These are phyloP conservation scores for Trifolium dubium DNA, from an alignment of 306 rosid genomes.

Conservation along the genomic window DNA sequence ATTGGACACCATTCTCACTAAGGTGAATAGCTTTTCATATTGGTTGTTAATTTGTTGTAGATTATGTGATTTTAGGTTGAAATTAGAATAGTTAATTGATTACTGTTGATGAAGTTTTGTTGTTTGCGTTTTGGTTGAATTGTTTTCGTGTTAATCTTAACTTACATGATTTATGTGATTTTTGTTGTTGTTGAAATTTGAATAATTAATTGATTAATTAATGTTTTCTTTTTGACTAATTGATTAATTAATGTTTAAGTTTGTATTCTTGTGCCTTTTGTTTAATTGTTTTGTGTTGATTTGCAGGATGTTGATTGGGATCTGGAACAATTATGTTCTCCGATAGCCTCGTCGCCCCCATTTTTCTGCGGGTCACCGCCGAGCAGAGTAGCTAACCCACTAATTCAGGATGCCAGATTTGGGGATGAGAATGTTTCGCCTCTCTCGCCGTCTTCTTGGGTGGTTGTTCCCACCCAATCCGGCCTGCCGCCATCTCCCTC, in stretches of 20 bases:
- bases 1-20: conserved; percentile 70
- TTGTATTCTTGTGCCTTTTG: background rate
- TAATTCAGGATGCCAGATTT: conserved; percentile 88
- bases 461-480: conserved; percentile 39
- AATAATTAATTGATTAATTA: too few species aligned
- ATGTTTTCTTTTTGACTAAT: too few species aligned
- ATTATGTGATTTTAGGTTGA: background rate
- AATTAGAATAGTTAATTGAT: background rate
- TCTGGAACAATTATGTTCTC: conserved; percentile 59
- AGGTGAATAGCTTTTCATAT: conserved; percentile 44
- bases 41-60: background rate
- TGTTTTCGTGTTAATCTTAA: too few species aligned
- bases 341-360: conserved; percentile 80
- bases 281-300: conserved; percentile 1
- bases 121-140: too few species aligned
- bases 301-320: conserved; percentile 76
- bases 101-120: too few species aligned
- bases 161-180: too few species aligned
- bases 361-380: conserved; percentile 97
- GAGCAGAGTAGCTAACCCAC: conserved; percentile 94
- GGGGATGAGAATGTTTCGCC: conserved; percentile 71
- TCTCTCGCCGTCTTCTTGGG: conserved; percentile 48
- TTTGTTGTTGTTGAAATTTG: too few species aligned
- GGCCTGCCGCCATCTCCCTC: conserved; percentile 63
- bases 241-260: background rate